Conservation (phyloP, 1,284 basidiomycete species). For the Puccinia novopanici region DNA sequence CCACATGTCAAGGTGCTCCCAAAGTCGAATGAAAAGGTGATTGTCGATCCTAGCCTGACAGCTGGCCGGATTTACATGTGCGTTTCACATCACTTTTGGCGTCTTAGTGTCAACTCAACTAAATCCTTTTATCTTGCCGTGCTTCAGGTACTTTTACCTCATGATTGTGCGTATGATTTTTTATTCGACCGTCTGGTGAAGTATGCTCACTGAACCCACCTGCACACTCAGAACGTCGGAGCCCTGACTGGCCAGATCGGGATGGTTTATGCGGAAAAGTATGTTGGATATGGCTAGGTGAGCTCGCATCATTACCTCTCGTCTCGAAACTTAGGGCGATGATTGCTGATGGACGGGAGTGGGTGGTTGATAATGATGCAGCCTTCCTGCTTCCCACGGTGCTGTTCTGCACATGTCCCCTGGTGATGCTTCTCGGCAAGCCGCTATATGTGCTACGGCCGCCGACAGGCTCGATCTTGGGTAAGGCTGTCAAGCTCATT, state of each 20-base stretch:
- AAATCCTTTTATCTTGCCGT: background rate
- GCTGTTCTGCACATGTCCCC: slow-evolving; percentile 63
- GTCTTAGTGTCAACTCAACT: background rate
- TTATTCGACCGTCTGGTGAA: background rate
- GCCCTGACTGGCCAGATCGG: slow-evolving; percentile 65
- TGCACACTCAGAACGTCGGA: slow-evolving; percentile 67
- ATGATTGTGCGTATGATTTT: slow-evolving; percentile 34
- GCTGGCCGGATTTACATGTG: slow-evolving; percentile 67
- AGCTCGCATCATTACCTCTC: background rate
- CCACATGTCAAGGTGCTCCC: slow-evolving; percentile 62
- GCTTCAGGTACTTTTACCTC: slow-evolving; percentile 45
- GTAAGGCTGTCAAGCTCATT: slow-evolving; percentile 59
- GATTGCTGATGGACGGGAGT: background rate
- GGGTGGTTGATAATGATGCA: background rate
- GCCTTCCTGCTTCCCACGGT: slow-evolving; percentile 59
- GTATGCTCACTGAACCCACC: slow-evolving; percentile 51
- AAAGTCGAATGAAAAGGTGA: slow-evolving; percentile 71
- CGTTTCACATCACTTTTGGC: slow-evolving; percentile 34
- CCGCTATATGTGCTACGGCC: slow-evolving; percentile 70
- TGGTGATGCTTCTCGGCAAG: slow-evolving; percentile 70
- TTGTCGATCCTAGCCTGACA: slow-evolving; percentile 77
- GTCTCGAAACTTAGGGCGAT: no score
- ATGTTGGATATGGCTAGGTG: slow-evolving; percentile 61
- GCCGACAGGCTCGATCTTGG: slow-evolving; percentile 79
- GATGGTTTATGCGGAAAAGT: slow-evolving; percentile 60